These are phyloP conservation scores for Hypericum perforatum DNA, from an alignment of 345 rosid genomes.

Conservation along the genomic window DNA sequence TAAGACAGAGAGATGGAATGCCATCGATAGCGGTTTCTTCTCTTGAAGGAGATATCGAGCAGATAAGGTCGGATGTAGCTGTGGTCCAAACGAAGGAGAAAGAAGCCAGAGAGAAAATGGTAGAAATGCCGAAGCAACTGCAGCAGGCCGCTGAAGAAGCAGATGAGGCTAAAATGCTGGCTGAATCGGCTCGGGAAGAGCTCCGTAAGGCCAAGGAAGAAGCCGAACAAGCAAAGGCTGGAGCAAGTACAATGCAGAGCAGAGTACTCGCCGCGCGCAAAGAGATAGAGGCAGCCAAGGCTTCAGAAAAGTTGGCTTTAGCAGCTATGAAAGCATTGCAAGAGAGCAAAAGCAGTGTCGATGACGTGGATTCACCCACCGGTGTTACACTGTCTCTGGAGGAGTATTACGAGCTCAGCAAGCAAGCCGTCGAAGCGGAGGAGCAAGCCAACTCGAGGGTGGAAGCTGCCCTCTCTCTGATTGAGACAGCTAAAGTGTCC, in stretches of 20 bases:
- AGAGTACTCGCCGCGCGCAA: conserved; percentile 63
- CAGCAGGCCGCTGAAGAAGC: conserved; percentile 66
- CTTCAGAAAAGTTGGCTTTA: conserved; percentile 76
- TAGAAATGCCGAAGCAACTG: conserved; percentile 62
- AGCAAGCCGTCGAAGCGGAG: conserved; percentile 65
- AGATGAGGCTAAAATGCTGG: conserved; percentile 62
- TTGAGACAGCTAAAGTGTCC: conserved; percentile 62
- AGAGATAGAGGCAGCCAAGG: conserved; percentile 77
- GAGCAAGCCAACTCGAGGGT: conserved; percentile 65
- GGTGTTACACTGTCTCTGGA: conserved; percentile 65
- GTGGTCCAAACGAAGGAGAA: conserved; percentile 49
- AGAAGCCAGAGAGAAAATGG: conserved; percentile 52
- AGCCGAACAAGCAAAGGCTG: conserved; percentile 76
- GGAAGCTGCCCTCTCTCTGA: conserved; percentile 55
- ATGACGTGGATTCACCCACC: conserved; percentile 32
- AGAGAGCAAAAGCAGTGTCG: conserved; percentile 45
- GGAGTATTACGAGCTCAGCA: conserved; percentile 86
- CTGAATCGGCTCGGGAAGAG: conserved; percentile 64
- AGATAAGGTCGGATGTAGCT: conserved; percentile 44
- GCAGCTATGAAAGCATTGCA: conserved; percentile 80
- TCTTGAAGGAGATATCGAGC: conserved; percentile 65
- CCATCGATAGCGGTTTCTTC: conserved; percentile 69
- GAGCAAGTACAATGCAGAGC: conserved; percentile 55
- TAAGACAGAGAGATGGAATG: conserved; percentile 82
- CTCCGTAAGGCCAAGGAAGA: conserved; percentile 63